phyloP scores from a whole-genome alignment of 2,329 filamentous ascomycete species.

The Ascochyta rabiei region DNA sequence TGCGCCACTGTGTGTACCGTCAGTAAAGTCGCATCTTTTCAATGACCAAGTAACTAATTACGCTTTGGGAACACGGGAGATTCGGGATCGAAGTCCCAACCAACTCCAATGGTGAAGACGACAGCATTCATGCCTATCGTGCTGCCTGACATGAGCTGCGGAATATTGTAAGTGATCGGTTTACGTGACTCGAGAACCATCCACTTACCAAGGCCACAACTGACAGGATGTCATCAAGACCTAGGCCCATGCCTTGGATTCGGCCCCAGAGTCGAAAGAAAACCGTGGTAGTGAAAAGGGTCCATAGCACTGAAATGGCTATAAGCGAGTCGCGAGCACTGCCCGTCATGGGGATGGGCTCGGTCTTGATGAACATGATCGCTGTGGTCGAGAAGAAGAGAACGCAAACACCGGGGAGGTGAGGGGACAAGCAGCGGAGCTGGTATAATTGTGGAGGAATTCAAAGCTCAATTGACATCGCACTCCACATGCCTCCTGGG shows the following conservation, averaged over 20 bases:
- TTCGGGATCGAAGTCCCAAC: constrained; percentile 20
- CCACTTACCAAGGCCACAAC: constrained; percentile 20
- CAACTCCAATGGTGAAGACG: constrained; percentile 29
- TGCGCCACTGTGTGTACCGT: constrained; percentile 12
- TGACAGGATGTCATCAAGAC: constrained; percentile 26
- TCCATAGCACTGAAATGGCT: constrained; percentile 27
- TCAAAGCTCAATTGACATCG: background rate
- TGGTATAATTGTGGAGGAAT: background rate
- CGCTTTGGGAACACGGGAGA: constrained; percentile 20
- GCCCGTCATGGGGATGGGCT: constrained; percentile 23
- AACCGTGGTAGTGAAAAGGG: constrained; percentile 20
- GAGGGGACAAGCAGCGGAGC: constrained; percentile 2
- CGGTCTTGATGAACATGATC: constrained; percentile 14
- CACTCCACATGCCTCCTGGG: constrained; percentile 8
- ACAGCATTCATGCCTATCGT: constrained; percentile 27
- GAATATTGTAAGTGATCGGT: background rate
- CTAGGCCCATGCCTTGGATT: constrained; percentile 24
- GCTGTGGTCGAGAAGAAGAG: constrained; percentile 1
- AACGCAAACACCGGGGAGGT: constrained; percentile 7
- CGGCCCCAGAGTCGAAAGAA: constrained; percentile 23
- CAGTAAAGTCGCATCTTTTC: background rate
- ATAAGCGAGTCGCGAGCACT: constrained; percentile 28
- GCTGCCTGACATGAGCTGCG: constrained; percentile 20
- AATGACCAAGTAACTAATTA: constrained; percentile 2
- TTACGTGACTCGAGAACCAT: background rate